Evolutionary conservation across 257 asterid species (phyloP).

Genomic region (Nicotiana attenuata): DNA sequence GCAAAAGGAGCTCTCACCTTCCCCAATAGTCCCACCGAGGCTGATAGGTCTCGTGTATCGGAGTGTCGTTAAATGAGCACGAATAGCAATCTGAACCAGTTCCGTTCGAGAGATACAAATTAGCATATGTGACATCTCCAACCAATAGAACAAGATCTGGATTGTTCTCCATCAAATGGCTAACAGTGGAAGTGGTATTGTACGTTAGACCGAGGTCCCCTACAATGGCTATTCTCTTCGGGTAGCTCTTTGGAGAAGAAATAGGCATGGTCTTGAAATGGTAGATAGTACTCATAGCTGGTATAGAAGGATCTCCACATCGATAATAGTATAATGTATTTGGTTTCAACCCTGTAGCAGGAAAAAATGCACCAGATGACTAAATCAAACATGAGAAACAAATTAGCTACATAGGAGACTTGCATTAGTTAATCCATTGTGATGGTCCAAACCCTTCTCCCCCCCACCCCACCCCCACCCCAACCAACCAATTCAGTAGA

Average conservation of each 20-base stretch:
- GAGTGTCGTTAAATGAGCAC: slow-evolving; percentile 73
- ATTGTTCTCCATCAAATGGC: slow-evolving; percentile 53
- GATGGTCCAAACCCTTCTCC: too few relatives aligned
- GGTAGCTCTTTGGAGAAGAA: slow-evolving; percentile 56
- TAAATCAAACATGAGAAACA: slow-evolving; percentile 3
- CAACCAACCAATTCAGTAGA: too few relatives aligned
- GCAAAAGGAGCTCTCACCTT: slow-evolving; percentile 40
- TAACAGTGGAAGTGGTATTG: slow-evolving; percentile 80
- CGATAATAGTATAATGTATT: slow-evolving; percentile 52
- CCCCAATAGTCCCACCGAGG: slow-evolving; percentile 99
- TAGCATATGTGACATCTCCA: slow-evolving; percentile 85
- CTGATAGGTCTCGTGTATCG: slow-evolving; percentile 93
- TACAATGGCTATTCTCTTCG: slow-evolving; percentile 59
- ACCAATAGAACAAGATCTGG: slow-evolving; percentile 76
- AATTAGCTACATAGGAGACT: background rate
- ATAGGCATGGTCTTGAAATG: slow-evolving; percentile 77
- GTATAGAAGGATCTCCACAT: slow-evolving; percentile 85
- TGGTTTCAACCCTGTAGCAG: slow-evolving; percentile 56
- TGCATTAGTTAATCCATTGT: background rate
- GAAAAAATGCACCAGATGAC: background rate
- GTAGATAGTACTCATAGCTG: slow-evolving; percentile 58
- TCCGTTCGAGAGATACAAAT: slow-evolving; percentile 83
- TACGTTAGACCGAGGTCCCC: slow-evolving; percentile 97
- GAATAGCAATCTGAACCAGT: slow-evolving; percentile 90
- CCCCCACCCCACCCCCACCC: background rate